Evolutionary conservation across 495 filamentous ascomycete species (phyloP), one percentile per base, ranked within the genome.

Genomic region (Penicillium manginii): DNA sequence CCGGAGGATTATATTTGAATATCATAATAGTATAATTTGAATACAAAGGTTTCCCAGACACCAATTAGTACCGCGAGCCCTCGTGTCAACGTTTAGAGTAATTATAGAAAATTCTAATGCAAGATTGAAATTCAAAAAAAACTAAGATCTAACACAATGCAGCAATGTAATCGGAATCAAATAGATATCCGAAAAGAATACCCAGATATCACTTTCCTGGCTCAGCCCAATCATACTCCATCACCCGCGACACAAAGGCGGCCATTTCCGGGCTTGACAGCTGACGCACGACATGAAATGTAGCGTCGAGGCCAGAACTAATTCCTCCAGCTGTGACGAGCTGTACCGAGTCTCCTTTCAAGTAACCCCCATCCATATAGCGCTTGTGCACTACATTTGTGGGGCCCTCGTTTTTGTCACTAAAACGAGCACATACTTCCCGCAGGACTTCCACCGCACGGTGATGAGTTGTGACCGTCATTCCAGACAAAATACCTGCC

Each of bases 261-360:
- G 89, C 88, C 43, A 81, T 74, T 19, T 90, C 88, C 59, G 86
- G 78, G 12, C 79, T 82, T 19, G 91, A 86, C 69, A 93, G 75
- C 52, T 86, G 85, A 73, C 84, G 87, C 49, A 93, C 87, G 62
- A 96, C 75, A 76, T 92, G 91, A 73, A 92, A 73, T 56, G 84
- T 75, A 18, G 89, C 91, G 78, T 96, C 91, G 31, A 93, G 73
- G 58, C 91, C 91, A 68, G 86, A 84, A 59, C 86, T 87, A 52
- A 91, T 78, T 49, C 91, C 91, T 53, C 90, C 89, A 68, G 80
- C 81, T 33, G 91, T 93, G 60, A 96, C 83, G 45, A 96, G 82
- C 59, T 87, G 81, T 67, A 93, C 81, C 17, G 88, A 86, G 65
- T 85, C 84, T 29, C 90, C 79, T 31, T 81, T 80, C 78, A 91